Evolutionary conservation across 208 protist genomes (phyloP).

Genomic region (Leishmania gerbilli): DNA sequence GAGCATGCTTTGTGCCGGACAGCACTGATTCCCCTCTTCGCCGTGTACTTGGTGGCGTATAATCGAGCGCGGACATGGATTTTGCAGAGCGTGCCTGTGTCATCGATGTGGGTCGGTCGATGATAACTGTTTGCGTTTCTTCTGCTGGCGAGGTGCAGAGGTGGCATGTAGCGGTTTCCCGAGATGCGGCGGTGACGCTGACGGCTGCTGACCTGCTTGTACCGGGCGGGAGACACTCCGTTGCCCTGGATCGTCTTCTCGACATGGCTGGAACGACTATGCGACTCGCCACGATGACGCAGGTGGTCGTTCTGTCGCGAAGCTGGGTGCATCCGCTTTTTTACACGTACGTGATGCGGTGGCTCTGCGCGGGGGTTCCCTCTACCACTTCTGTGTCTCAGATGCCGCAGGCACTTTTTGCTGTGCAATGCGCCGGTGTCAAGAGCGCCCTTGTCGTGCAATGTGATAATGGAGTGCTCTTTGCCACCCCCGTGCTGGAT

Average conservation of each 20-base stretch:
- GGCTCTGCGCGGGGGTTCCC: constrained; percentile 2
- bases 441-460: constrained; percentile 18
- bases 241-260: constrained; percentile 6
- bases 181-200: background rate
- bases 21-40: background rate
- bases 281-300: background rate
- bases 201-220: background rate
- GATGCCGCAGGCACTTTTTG: constrained; percentile 10
- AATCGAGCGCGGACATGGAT: background rate
- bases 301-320: background rate
- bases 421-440: background rate
- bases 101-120: background rate
- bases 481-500: constrained; percentile 9
- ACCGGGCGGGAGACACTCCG: background rate
- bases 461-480: constrained; percentile 2
- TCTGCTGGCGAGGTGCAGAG: background rate
- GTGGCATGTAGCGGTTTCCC: background rate
- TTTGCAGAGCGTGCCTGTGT: background rate
- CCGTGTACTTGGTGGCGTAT: no score
- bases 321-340: background rate
- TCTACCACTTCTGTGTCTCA: background rate
- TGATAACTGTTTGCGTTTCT: background rate
- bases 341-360: constrained; percentile 18
- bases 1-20: no score
- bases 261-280: background rate